Conservation (phyloP, 208 protist species). For the Acanthamoeba castellanii region DNA sequence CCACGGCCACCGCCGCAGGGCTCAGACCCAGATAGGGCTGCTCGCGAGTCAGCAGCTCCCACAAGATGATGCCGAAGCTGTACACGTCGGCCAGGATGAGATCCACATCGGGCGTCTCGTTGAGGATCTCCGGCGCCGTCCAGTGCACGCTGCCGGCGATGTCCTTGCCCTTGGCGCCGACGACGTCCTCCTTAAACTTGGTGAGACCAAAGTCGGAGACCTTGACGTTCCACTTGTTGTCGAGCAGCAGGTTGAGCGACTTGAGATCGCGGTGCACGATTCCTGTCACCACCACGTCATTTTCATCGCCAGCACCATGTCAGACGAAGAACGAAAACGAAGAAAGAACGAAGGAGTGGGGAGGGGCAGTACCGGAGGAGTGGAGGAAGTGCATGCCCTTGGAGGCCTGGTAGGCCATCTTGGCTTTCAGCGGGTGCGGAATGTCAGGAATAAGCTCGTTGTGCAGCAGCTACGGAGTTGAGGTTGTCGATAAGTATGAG, state of each 20-base stretch:
- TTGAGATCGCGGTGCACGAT: conserved; percentile 80
- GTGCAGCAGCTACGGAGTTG: not conserved
- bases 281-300: too few relatives aligned
- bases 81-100: conserved; percentile 78
- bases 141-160: not conserved
- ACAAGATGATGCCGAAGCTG: conserved; percentile 75
- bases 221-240: conserved; percentile 25
- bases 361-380: too few relatives aligned
- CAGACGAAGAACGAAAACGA: too few relatives aligned
- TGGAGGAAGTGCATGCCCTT: conserved; percentile 77
- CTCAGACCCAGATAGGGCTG: conserved; percentile 5
- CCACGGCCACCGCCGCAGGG: conserved; percentile 47
- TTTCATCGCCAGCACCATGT: too few relatives aligned
- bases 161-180: not conserved
- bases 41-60: conserved; percentile 14
- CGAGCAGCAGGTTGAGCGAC: conserved; percentile 72
- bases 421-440: not conserved
- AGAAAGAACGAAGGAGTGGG: too few relatives aligned
- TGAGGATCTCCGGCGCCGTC: not conserved
- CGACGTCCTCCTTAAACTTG: conserved; percentile 2
- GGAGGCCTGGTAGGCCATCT: conserved; percentile 82
- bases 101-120: not conserved
- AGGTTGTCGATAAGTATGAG: not conserved
- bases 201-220: conserved; percentile 65
- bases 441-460: conserved; percentile 12